Conservation (phyloP, 2,329 filamentous ascomycete genomes). For the Epichloe bromicola region DNA sequence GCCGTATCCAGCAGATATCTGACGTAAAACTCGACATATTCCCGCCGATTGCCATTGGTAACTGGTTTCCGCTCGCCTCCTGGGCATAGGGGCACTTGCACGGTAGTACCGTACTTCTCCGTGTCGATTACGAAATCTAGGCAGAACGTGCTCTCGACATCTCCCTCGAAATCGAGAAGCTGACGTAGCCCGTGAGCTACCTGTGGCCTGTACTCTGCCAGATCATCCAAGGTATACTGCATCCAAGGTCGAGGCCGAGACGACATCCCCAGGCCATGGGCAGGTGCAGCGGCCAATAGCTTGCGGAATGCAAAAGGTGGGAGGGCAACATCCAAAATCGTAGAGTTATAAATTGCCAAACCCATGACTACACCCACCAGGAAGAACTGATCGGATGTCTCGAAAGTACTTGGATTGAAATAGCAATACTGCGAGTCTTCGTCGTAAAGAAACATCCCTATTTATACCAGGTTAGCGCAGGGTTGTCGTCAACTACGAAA, state of each 20-base stretch:
- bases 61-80: conserved; percentile 64
- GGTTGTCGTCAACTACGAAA: background rate
- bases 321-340: conserved; percentile 76
- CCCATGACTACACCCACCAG: conserved; percentile 79
- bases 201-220: conserved; percentile 67
- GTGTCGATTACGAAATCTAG: conserved; percentile 69
- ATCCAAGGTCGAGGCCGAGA: conserved; percentile 48
- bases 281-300: conserved; percentile 64
- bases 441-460: conserved; percentile 85
- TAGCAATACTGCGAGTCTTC: conserved; percentile 86
- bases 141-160: conserved; percentile 69
- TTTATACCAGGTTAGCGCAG: conserved; percentile 7
- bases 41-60: conserved; percentile 70
- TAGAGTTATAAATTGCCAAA: conserved; percentile 88
- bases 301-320: conserved; percentile 86
- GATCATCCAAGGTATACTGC: conserved; percentile 66
- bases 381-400: conserved; percentile 85
- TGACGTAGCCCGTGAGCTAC: conserved; percentile 64
- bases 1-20: conserved; percentile 66
- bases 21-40: conserved; percentile 80
- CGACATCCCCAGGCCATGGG: conserved; percentile 38
- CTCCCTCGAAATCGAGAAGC: conserved; percentile 70
- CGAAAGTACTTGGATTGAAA: conserved; percentile 82
- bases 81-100: conserved; percentile 56
- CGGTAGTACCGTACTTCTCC: conserved; percentile 60